Evolutionary conservation across 2,329 filamentous ascomycete genomes (phyloP), one percentile per base, ranked within the genome.

Genomic region (Ceratocystis destructans): DNA sequence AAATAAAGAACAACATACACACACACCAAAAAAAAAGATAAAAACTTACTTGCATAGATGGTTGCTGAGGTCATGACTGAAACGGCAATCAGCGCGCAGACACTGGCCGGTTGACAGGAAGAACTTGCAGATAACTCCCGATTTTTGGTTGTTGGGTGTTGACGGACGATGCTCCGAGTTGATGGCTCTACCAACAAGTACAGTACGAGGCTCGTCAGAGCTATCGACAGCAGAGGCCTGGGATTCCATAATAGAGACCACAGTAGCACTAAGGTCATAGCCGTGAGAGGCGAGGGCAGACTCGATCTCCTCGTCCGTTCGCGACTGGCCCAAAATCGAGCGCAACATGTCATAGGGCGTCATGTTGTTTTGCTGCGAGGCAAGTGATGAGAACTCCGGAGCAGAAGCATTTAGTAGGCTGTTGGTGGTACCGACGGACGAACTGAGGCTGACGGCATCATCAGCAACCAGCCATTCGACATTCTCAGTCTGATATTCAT

Each of bases 401-500:
- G 90, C 90, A 15, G 87, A 87, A 55, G 86, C 87, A 72, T 90
- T 92, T 68, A 93, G 81, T 44, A 83, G 85, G 70, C 86, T 90
- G 20, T 87, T 80, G 8, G 82, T 84, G 8, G 83, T 84, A 45
- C 84, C 82, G 50, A 83, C 76, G 6, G 87, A 89, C 28, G 91
- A 96, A 28, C 90, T 87, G 67, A 91, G 83, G 71, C 87, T 92
- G 72, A 87, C 88, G 65, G 84, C 85, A 72, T 90, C 88, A 74
- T 96, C 92, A 74, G 94, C 94, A 71, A 96, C 90, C 59, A 97
- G 82, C 94, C 93, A 97, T 76, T 97, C 93, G 64, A 99, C 91
- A 71, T 94, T 96, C 74, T 97, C 93, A 69, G 87, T 89, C 70
- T 93, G 92, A 73, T 91, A 88, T 72, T 97, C 91, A 66, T 91